These are phyloP conservation scores for Malus hybrid DNA, from an alignment of 331 rosid species.

Conservation along the genomic window DNA sequence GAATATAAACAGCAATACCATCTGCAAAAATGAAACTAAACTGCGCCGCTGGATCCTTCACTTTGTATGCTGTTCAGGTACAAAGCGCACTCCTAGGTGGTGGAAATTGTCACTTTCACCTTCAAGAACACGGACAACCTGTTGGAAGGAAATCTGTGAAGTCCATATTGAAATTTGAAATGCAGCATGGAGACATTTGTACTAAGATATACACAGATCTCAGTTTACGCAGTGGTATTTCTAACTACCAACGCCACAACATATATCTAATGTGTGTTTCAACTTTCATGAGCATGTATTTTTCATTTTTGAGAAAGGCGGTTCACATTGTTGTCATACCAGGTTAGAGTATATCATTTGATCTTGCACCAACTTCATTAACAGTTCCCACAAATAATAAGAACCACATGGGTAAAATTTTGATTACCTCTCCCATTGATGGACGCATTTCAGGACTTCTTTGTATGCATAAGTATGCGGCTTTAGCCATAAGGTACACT, in stretches of 20 bases:
- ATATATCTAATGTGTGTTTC: too few species aligned
- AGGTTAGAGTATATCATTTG: neutral
- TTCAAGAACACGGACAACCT: conserved; percentile 85
- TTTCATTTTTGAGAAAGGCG: too few species aligned
- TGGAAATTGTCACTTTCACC: conserved; percentile 51
- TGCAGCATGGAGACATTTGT: neutral
- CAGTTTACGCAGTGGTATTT: neutral
- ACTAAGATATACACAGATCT: too few species aligned
- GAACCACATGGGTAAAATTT: neutral
- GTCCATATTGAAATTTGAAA: too few species aligned
- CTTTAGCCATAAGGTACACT: conserved; percentile 65
- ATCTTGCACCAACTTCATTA: neutral
- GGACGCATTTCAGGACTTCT: conserved; percentile 62
- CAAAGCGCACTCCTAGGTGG: conserved; percentile 35
- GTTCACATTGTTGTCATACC: neutral
- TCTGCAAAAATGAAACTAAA: neutral
- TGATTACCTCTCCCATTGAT: conserved; percentile 63
- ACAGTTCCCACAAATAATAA: neutral
- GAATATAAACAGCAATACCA: neutral
- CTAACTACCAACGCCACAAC: neutral
- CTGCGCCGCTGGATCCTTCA: conserved; percentile 10
- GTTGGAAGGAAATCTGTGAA: neutral
- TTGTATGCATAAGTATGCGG: conserved; percentile 58
- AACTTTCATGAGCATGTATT: too few species aligned
- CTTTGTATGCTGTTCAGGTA: conserved; percentile 21